Conservation (phyloP, 139 green algal species). For the Bryopsis sp. region DNA sequence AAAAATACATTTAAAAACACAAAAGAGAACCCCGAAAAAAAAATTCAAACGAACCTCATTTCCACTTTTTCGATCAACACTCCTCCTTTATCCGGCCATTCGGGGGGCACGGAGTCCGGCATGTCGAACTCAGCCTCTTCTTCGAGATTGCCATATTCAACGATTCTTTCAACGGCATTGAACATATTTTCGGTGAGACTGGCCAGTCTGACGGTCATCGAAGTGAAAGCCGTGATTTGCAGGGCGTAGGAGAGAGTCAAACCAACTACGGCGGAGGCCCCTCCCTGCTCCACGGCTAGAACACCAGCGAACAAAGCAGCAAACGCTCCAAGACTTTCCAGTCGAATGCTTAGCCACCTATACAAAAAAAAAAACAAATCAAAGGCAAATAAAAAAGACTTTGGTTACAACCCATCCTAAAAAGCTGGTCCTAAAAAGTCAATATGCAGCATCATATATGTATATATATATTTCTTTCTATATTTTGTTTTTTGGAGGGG, state of each 20-base stretch:
- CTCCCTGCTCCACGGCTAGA: constrained; percentile 51
- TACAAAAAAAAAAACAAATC: no score
- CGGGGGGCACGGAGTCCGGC: not conserved
- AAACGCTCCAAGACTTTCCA: constrained; percentile 50
- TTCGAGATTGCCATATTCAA: constrained; percentile 57
- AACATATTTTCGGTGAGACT: constrained; percentile 67
- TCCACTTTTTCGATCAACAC: constrained; percentile 8
- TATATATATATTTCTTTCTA: no score
- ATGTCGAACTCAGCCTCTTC: constrained; percentile 10
- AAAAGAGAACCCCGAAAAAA: no score
- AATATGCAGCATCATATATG: no score
- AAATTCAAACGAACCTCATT: constrained; percentile 11
- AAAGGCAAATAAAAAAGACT: no score
- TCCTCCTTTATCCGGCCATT: constrained; percentile 12
- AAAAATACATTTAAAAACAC: no score
- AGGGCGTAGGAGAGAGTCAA: constrained; percentile 52
- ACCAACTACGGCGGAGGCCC: constrained; percentile 30
- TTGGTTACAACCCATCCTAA: no score
- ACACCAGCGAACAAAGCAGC: constrained; percentile 42
- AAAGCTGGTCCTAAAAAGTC: no score
- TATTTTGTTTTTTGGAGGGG: no score
- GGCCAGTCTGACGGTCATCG: constrained; percentile 46
- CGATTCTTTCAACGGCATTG: constrained; percentile 87
- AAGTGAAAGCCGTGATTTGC: constrained; percentile 43
- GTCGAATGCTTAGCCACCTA: constrained; percentile 53